These are phyloP conservation scores for Peniophora sp. DNA, from an alignment of 1,284 basidiomycete species.

Conservation along the genomic window DNA sequence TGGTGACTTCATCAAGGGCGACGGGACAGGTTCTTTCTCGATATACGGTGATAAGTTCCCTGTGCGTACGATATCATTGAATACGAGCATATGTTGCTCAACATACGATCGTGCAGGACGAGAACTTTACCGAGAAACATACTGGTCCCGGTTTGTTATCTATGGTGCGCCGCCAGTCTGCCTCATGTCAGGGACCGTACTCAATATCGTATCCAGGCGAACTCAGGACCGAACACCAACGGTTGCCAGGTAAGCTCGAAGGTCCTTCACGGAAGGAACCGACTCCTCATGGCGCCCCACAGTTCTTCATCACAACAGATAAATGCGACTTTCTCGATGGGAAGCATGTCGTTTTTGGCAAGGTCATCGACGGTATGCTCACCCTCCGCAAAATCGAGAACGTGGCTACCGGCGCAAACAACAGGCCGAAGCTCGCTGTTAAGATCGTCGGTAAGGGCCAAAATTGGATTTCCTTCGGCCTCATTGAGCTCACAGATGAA, in stretches of 20 bases:
- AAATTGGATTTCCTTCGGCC: not conserved
- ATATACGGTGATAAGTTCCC: conserved; percentile 94
- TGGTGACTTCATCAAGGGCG: conserved; percentile 83
- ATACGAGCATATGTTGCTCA: not conserved
- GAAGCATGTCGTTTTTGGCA: conserved; percentile 92
- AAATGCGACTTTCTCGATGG: conserved; percentile 92
- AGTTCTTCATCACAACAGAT: conserved; percentile 97
- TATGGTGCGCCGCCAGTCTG: conserved; percentile 58
- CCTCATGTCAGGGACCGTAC: not conserved
- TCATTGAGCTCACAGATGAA: not conserved
- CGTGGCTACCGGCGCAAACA: conserved; percentile 84
- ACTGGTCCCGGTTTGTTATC: conserved; percentile 76
- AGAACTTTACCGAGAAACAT: conserved; percentile 93
- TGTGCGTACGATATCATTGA: conserved; percentile 30
- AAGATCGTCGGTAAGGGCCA: conserved; percentile 68
- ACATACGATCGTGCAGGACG: conserved; percentile 50
- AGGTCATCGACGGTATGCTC: conserved; percentile 82
- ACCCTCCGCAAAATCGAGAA: conserved; percentile 93
- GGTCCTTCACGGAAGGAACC: not conserved
- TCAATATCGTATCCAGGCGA: conserved; percentile 50
- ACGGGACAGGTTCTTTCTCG: conserved; percentile 91
- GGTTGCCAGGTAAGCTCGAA: conserved; percentile 67
- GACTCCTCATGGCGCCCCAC: not conserved
- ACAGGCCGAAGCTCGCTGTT: conserved; percentile 76
- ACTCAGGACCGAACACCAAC: conserved; percentile 88